Evolutionary conservation across 164 flowering plant species (phyloP).

Genomic region (Santalum album): DNA sequence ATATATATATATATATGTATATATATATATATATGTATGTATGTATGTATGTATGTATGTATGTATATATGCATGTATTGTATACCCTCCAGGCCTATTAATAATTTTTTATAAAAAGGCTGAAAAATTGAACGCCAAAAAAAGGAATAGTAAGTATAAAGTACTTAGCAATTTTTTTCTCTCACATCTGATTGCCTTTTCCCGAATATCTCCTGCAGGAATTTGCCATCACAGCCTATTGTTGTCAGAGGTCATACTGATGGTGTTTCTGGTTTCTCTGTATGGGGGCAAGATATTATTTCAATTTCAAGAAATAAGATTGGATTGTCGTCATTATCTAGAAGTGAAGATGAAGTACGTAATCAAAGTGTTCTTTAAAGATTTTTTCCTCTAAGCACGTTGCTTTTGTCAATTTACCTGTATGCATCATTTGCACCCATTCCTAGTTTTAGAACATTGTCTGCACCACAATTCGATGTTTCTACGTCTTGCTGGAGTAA

Average conservation of each 20-base stretch:
- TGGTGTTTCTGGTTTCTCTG: constrained; percentile 69
- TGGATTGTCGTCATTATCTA: constrained; percentile 73
- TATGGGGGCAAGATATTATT: constrained; percentile 92
- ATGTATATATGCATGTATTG: too few species aligned
- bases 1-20: too few species aligned
- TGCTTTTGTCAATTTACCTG: background rate
- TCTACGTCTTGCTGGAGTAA: too few species aligned
- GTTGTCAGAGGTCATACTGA: constrained; percentile 72
- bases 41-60: too few species aligned
- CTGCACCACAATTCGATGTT: background rate
- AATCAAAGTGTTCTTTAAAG: background rate
- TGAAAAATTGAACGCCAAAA: too few species aligned
- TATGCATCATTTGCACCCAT: background rate
- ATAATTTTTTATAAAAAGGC: too few species aligned
- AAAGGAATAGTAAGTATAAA: too few species aligned
- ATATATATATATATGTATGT: too few species aligned
- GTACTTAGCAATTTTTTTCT: too few species aligned
- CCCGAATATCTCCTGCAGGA: constrained; percentile 30
- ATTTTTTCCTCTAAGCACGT: background rate
- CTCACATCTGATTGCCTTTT: too few species aligned
- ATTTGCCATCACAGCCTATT: constrained; percentile 39
- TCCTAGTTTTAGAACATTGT: background rate
- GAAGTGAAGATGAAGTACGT: constrained; percentile 54
- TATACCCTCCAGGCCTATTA: too few species aligned
- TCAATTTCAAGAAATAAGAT: constrained; percentile 80